Evolutionary conservation across 192 early-diverging fungal species (phyloP).

Genomic region (Backusella tarrabulga): DNA sequence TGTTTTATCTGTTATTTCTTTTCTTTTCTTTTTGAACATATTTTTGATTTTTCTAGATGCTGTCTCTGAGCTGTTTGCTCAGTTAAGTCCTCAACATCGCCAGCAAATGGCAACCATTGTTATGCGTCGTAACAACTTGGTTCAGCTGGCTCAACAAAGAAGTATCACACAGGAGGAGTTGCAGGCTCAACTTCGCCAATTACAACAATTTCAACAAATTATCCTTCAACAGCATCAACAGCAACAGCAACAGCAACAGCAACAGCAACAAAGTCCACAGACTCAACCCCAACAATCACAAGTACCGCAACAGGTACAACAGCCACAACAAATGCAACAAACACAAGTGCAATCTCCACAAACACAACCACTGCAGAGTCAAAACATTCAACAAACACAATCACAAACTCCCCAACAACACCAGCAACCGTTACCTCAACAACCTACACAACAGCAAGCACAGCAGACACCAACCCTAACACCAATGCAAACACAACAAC

Average conservation of each 20-base stretch:
- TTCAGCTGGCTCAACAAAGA: not conserved
- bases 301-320: constrained; percentile 4
- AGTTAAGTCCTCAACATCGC: constrained; percentile 11
- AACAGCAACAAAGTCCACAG: not conserved
- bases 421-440: not conserved
- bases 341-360: not conserved
- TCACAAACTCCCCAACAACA: constrained; percentile 9
- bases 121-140: constrained; percentile 3
- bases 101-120: constrained; percentile 4
- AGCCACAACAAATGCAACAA: constrained; percentile 3
- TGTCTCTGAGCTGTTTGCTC: not conserved
- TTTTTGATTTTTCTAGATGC: not conserved
- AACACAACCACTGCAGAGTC: constrained; percentile 13
- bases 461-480: not conserved
- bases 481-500: not conserved
- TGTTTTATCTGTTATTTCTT: not conserved
- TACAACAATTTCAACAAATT: constrained; percentile 12
- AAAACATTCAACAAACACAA: not conserved
- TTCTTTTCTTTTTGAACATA: not conserved
- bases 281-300: constrained; percentile 7
- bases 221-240: constrained; percentile 10
- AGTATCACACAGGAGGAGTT: constrained; percentile 12
- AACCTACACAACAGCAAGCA: constrained; percentile 8
- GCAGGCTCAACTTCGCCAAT: not conserved
- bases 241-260: not conserved